phyloP scores from a whole-genome alignment of 2,329 filamentous ascomycete species.

The Aspergillus neotritici region DNA sequence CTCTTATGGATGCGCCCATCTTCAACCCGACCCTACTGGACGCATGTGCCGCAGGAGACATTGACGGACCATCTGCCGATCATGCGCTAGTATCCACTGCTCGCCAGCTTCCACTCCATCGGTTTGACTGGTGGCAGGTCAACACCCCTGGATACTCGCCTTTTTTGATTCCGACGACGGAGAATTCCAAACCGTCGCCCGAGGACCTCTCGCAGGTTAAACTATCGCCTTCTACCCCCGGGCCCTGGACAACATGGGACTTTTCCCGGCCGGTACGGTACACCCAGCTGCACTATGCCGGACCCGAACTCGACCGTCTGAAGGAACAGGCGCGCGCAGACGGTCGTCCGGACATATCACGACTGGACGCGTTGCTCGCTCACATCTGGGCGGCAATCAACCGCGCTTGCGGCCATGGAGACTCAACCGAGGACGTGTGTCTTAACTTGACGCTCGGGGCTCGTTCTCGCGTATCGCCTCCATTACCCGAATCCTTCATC shows the following conservation, averaged over 20 bases:
- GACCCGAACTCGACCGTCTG: conserved; percentile 31
- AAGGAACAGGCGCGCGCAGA: conserved; percentile 18
- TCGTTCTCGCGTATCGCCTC: conserved; percentile 29
- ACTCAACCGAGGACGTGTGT: conserved; percentile 29
- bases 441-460: conserved; percentile 41
- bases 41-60: conserved; percentile 18
- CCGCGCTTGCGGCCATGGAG: conserved; percentile 31
- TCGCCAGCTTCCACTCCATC: conserved; percentile 38
- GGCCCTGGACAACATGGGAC: conserved; percentile 42
- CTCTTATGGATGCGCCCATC: conserved; percentile 18
- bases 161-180: neutral
- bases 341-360: conserved; percentile 27
- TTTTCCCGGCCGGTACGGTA: conserved; percentile 26
- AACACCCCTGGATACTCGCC: conserved; percentile 7
- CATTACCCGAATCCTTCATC: conserved; percentile 37
- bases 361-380: conserved; percentile 44
- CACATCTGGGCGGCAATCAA: conserved; percentile 45
- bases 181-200: conserved; percentile 5
- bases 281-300: conserved; percentile 35
- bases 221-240: conserved; percentile 30
- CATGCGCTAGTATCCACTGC: conserved; percentile 23
- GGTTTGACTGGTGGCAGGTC: conserved; percentile 45
- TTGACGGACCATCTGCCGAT: conserved; percentile 16
- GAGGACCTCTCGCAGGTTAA: conserved; percentile 15
- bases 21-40: conserved; percentile 43